Evolutionary conservation across 2,329 filamentous ascomycete genomes (phyloP).

Genomic region (Nigrospora osmanthi): DNA sequence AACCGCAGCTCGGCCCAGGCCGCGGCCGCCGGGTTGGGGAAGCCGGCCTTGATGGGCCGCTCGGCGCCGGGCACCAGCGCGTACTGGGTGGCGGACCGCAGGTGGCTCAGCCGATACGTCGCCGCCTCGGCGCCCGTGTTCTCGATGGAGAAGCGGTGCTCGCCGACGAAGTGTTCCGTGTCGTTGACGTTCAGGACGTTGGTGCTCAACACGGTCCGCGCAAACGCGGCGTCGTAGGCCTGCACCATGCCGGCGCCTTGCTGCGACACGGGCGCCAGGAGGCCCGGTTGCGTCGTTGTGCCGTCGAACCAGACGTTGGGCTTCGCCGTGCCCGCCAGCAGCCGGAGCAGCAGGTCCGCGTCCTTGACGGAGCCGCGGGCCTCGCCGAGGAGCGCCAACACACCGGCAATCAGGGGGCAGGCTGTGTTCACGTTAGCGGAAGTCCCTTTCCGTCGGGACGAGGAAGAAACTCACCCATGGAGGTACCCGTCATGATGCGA

Average conservation of each 20-base stretch:
- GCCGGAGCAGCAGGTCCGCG: constrained; percentile 13
- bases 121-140: constrained; percentile 23
- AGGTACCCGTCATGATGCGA: constrained; percentile 43
- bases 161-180: constrained; percentile 25
- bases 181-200: constrained; percentile 33
- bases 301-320: constrained; percentile 22
- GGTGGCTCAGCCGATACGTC: constrained; percentile 24
- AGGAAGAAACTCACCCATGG: constrained; percentile 33
- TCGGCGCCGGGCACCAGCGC: constrained; percentile 8
- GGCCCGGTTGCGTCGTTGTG: constrained; percentile 1
- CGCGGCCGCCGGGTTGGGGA: constrained; percentile 6
- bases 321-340: constrained; percentile 22
- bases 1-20: constrained; percentile 6
- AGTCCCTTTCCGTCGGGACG: not conserved
- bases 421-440: not conserved
- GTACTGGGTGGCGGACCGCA: constrained; percentile 21
- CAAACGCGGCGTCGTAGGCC: constrained; percentile 25
- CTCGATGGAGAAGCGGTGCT: constrained; percentile 24
- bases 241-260: constrained; percentile 30
- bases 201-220: constrained; percentile 22
- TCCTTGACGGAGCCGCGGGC: constrained; percentile 15
- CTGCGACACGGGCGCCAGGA: constrained; percentile 25
- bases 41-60: not conserved
- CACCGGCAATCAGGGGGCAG: constrained; percentile 33
- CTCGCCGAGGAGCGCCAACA: constrained; percentile 22